Base-by-base conservation (phyloP, 768 basidiomycete genomes). In the Peribolospora kevripleyi region DNA sequence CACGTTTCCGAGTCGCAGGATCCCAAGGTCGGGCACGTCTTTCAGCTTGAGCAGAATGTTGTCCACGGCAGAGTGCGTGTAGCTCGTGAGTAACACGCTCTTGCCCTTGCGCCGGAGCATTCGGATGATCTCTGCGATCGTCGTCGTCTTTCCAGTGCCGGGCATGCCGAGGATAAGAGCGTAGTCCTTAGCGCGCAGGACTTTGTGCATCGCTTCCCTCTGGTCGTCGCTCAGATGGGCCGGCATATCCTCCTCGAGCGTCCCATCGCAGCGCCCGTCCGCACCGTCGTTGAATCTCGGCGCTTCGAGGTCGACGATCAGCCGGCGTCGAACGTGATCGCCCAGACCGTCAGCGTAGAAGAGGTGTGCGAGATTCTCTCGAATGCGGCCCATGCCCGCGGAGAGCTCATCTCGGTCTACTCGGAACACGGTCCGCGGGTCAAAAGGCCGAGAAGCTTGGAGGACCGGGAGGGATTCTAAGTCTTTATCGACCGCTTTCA, bases 11-110 rank as follows among this genome's bases (percentile, higher is more conserved):
- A 98, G 65, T 42, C 93, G 71, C 61, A 98, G 66, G 48, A 97
- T 81, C 14, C 73, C 70, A 64, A 85, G 81, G 42, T 79, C 79
- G 7, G 63, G 68, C 55, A 75, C 74, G 37, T 73, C 70, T 58
- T 74, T 70, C 55, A 95, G 67, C 67, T 93, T 95, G 63, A 81
- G 69, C 63, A 98, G 63, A 63, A 97, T 91, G n/a, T 81, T 95
- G 61, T 98, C 93, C 49, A 98, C 93, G 0, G 93, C 91, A 10
- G 90, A 93, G 70, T 98, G 93, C 2, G 93, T 98, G 66, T 95
- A 93, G 48, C 84, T 84, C 6, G 83, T 83, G 58, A 97, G 68
- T 37, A 98, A 68, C 5, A 97, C 84, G 0, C 76, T 83, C 71
- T 93, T 90, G 6, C 85, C 84, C 68, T 78, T 71, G 45, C 68